Percentiles rank a stretch among this genome's conserved stretches.
These are phyloP conservation scores for Dictyostelium citrinum DNA, from an alignment of 78 protist species.

Conservation along the genomic window DNA sequence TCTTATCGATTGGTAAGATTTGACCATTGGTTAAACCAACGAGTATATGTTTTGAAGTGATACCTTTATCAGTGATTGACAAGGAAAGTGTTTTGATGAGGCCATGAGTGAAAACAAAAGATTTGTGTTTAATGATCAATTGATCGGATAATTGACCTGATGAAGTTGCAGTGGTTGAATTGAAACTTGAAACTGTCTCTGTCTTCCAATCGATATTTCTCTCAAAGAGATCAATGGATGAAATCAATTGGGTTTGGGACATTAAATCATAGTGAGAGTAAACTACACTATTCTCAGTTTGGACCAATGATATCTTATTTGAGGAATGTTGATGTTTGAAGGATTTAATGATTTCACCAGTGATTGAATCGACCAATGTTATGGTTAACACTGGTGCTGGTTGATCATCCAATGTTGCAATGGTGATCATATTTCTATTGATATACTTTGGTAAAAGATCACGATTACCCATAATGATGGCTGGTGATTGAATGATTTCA, in stretches of 20 bases:
- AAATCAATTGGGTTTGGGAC: conserved; percentile 26
- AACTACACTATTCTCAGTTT: conserved; percentile 54
- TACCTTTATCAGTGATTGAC: conserved; percentile 41
- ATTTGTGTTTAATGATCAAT: conserved; percentile 30
- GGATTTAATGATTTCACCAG: conserved; percentile 56
- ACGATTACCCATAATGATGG: conserved; percentile 49
- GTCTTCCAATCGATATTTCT: conserved; percentile 20
- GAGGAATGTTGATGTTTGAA: conserved; percentile 9
- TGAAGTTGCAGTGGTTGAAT: background rate
- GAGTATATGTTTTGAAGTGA: conserved; percentile 22
- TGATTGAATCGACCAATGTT: background rate
- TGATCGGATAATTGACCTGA: background rate
- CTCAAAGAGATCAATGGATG: conserved; percentile 49
- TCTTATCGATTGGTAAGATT: conserved; percentile 59
- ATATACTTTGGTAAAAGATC: conserved; percentile 54
- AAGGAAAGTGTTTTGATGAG: conserved; percentile 11
- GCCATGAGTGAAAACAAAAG: conserved; percentile 5
- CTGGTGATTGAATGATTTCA: conserved; percentile 59
- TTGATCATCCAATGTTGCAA: background rate
- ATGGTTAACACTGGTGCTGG: background rate
- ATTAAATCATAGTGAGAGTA: conserved; percentile 8
- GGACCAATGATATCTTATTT: conserved; percentile 27
- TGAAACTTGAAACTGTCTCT: background rate
- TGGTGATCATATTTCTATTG: conserved; percentile 28
- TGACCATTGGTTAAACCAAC: conserved; percentile 26